Conservation (phyloP, 2,329 filamentous ascomycete species). For the Cladosporium austrohemisphaericum region DNA sequence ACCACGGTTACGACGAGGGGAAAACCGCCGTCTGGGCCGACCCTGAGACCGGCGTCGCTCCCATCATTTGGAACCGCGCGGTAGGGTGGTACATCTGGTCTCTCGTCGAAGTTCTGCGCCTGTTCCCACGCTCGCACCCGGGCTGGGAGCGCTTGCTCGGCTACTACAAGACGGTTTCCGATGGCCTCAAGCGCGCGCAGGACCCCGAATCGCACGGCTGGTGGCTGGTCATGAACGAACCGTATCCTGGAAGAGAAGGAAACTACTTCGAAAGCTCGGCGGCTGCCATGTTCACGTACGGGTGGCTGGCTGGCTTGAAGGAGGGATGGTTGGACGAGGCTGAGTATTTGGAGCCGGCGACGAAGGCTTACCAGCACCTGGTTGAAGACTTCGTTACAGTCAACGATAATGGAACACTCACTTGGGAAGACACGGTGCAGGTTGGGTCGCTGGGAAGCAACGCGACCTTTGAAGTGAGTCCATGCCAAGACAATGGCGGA, state of each 20-base stretch:
- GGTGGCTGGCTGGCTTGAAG: slow-evolving; percentile 45
- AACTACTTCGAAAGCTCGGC: slow-evolving; percentile 59
- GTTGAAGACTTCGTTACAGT: slow-evolving; percentile 44
- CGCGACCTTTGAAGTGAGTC: slow-evolving; percentile 48
- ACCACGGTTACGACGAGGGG: slow-evolving; percentile 52
- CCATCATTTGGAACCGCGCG: slow-evolving; percentile 50
- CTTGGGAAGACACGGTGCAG: slow-evolving; percentile 51
- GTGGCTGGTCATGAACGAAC: slow-evolving; percentile 55
- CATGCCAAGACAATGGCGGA: no score
- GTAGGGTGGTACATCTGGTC: slow-evolving; percentile 54
- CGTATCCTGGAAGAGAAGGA: slow-evolving; percentile 49
- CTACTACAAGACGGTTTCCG: slow-evolving; percentile 37
- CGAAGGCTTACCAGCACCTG: slow-evolving; percentile 44
- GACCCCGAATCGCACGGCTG: slow-evolving; percentile 37
- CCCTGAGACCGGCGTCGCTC: slow-evolving; percentile 47
- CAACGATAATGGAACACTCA: slow-evolving; percentile 47
- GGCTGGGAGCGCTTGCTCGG: slow-evolving; percentile 30
- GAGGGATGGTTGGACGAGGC: slow-evolving; percentile 32
- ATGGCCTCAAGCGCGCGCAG: slow-evolving; percentile 37
- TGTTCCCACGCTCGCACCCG: slow-evolving; percentile 19
- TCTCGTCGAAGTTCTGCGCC: slow-evolving; percentile 48
- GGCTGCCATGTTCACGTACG: slow-evolving; percentile 54
- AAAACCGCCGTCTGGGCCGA: slow-evolving; percentile 51
- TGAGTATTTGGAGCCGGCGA: slow-evolving; percentile 50
- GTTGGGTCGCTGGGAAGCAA: slow-evolving; percentile 51